Evolutionary conservation across 148 eudicot genomes (phyloP).

Genomic region (Rhododendron griersonianum): DNA sequence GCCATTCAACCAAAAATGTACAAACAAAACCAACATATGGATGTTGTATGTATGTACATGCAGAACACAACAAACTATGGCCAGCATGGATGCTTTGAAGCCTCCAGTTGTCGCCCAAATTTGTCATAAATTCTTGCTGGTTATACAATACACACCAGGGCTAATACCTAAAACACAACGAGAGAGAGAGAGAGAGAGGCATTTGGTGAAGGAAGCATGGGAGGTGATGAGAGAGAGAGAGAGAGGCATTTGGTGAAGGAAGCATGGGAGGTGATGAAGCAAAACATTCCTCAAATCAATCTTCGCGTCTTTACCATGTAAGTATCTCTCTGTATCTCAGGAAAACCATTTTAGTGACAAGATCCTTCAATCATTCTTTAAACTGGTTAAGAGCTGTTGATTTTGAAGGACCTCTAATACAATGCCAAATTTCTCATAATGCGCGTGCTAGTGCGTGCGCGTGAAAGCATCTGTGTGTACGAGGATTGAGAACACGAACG

Average conservation of each 20-base stretch:
- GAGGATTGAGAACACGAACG: not conserved
- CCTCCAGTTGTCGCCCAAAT: not conserved
- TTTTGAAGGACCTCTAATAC: not conserved
- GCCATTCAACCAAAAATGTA: not conserved
- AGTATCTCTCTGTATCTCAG: not conserved
- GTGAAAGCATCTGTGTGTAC: not conserved
- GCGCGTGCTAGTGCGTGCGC: accelerated
- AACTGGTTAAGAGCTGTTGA: not conserved
- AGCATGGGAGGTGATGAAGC: not conserved
- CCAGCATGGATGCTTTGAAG: not conserved
- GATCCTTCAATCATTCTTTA: not conserved
- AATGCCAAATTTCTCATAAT: too few relatives aligned
- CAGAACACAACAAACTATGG: not conserved
- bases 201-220: too few relatives aligned
- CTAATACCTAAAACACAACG: not conserved
- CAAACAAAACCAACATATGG: not conserved
- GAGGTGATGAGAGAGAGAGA: not conserved
- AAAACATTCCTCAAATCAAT: not conserved
- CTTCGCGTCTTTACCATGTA: not conserved
- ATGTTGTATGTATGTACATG: not conserved
- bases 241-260: not conserved
- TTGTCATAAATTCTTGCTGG: not conserved
- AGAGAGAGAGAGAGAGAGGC: not conserved
- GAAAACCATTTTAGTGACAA: not conserved
- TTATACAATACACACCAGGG: not conserved